These are phyloP conservation scores for Corynascus novoguineensis DNA, from an alignment of 495 filamentous ascomycete genomes.

Conservation along the genomic window DNA sequence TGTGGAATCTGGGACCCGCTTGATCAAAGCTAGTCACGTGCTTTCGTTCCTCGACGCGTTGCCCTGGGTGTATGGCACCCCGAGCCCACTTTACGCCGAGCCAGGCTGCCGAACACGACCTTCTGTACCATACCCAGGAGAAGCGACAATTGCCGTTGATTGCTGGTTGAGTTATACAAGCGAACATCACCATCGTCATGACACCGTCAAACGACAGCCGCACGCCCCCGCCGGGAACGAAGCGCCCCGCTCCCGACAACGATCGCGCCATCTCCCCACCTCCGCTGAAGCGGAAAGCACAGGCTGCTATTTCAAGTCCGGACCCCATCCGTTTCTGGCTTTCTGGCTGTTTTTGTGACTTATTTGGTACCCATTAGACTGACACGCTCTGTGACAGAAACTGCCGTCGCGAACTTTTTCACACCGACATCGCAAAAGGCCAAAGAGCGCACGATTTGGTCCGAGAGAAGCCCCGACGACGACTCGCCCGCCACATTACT, in stretches of 20 bases:
- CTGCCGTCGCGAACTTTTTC: constrained; percentile 76
- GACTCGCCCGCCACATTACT: constrained; percentile 54
- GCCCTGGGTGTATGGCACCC: no score
- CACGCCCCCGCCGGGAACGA: neutral
- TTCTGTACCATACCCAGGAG: no score
- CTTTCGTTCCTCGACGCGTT: constrained; percentile 8
- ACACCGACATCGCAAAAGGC: constrained; percentile 81
- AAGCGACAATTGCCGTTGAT: no score
- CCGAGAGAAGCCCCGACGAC: constrained; percentile 47
- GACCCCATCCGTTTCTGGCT: no score
- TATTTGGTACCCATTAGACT: neutral
- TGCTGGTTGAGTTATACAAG: no score
- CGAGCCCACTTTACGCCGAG: no score
- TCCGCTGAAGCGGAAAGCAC: constrained; percentile 56
- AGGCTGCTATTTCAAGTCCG: constrained; percentile 68
- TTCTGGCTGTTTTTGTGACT: no score
- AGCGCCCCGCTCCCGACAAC: constrained; percentile 22
- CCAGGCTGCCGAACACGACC: neutral
- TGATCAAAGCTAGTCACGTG: neutral
- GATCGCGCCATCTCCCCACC: constrained; percentile 52
- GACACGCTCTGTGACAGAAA: constrained; percentile 44
- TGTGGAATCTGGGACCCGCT: neutral
- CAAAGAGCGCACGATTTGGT: constrained; percentile 73
- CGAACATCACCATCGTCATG: neutral
- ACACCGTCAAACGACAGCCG: neutral